Evolutionary conservation across 2,329 filamentous ascomycete species (phyloP).

Genomic region (Keithomyces neogunnii): DNA sequence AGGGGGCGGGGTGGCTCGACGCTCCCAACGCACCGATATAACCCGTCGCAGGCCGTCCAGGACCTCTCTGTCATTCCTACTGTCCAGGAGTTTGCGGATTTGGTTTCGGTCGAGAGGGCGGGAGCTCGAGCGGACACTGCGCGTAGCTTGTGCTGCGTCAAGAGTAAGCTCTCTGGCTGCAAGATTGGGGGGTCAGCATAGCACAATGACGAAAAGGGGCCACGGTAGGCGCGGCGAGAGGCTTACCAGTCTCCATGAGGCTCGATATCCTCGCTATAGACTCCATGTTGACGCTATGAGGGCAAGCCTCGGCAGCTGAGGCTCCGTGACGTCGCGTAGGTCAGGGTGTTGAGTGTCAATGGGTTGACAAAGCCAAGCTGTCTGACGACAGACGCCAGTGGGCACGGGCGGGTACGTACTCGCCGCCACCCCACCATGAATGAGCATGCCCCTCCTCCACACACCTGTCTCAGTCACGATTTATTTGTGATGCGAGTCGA

Average conservation of each 20-base stretch:
- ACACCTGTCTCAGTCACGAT: too few relatives aligned
- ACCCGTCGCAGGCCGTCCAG: constrained; percentile 85
- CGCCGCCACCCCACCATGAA: too few relatives aligned
- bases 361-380: background rate
- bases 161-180: constrained; percentile 92
- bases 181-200: constrained; percentile 9
- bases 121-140: constrained; percentile 52
- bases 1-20: background rate
- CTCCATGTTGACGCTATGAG: constrained; percentile 59
- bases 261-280: constrained; percentile 90
- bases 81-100: constrained; percentile 92
- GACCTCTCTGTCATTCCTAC: constrained; percentile 84
- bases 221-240: background rate
- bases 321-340: background rate
- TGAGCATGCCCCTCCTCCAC: too few relatives aligned
- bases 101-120: constrained; percentile 68
- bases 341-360: background rate
- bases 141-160: constrained; percentile 87
- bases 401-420: too few relatives aligned
- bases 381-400: background rate
- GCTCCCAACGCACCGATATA: constrained; percentile 58
- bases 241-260: constrained; percentile 84
- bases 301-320: background rate
- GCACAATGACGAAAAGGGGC: constrained; percentile 6
- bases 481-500: too few relatives aligned